Evolutionary conservation across 129 eudicot genomes (phyloP).

Genomic region (Artemisia argyi): DNA sequence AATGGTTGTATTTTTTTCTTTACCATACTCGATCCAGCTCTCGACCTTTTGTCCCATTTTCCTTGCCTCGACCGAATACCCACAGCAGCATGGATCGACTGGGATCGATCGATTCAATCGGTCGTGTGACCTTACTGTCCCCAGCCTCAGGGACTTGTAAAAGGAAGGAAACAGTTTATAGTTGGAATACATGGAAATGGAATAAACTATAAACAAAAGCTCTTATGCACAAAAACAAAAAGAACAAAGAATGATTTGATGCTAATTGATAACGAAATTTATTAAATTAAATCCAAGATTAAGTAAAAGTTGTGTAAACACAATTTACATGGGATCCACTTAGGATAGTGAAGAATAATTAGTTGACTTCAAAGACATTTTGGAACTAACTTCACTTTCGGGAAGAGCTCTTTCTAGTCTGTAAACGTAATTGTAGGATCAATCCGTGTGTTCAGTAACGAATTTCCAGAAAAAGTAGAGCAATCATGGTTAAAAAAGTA

Average conservation of each 20-base stretch:
- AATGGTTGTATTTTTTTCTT: too few relatives aligned
- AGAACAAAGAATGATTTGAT: slow-evolving; percentile 23
- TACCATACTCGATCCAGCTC: too few relatives aligned
- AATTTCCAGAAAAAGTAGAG: background rate
- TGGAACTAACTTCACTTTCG: slow-evolving; percentile 32
- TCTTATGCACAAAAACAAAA: slow-evolving; percentile 8
- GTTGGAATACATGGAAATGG: background rate
- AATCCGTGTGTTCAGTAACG: background rate
- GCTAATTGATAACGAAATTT: slow-evolving; percentile 14
- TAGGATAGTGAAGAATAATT: slow-evolving; percentile 15
- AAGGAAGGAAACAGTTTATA: background rate
- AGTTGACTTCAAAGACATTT: slow-evolving; percentile 22
- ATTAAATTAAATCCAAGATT: background rate
- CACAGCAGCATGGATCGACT: too few relatives aligned
- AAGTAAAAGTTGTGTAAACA: slow-evolving; percentile 16
- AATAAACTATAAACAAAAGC: background rate
- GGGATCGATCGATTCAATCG: too few relatives aligned
- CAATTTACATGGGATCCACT: slow-evolving; percentile 13
- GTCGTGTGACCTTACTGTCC: too few relatives aligned
- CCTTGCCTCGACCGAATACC: too few relatives aligned
- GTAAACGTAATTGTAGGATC: slow-evolving; percentile 18
- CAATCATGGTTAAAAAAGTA: too few relatives aligned
- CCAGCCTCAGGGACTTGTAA: too few relatives aligned
- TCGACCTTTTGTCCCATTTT: too few relatives aligned
- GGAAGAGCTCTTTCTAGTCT: slow-evolving; percentile 9